A percentile compares a stretch with the other conserved stretches of the same genome.
phyloP scores from a whole-genome alignment of 164 flowering plant species.

The Echeveria elegans region DNA sequence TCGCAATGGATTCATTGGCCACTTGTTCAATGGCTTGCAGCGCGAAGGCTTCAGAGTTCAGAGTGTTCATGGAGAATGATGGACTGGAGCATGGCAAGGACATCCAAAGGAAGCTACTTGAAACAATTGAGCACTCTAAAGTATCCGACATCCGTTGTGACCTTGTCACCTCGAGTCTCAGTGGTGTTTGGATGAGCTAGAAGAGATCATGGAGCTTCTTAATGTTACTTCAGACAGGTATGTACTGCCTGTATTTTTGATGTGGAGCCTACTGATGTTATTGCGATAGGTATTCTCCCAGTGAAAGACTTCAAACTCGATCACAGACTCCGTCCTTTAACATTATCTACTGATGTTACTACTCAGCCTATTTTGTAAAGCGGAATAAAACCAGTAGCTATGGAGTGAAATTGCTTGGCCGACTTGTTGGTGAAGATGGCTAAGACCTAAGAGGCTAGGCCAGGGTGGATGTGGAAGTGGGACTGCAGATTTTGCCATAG shows the following conservation, averaged over 20 bases:
- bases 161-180: background rate
- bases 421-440: too few species aligned
- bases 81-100: too few species aligned
- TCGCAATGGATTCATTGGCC: background rate
- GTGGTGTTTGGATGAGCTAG: constrained; percentile 5
- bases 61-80: background rate
- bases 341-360: too few species aligned
- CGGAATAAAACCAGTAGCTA: too few species aligned
- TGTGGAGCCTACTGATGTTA: background rate
- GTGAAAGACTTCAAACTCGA: too few species aligned
- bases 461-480: too few species aligned
- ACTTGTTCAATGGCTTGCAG: background rate
- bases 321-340: too few species aligned
- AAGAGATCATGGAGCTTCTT: background rate
- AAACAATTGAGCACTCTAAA: background rate
- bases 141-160: background rate
- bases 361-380: too few species aligned
- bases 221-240: background rate
- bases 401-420: too few species aligned
- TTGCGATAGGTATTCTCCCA: too few species aligned
- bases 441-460: too few species aligned
- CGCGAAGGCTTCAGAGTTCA: background rate
- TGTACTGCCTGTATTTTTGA: background rate
- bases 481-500: too few species aligned
- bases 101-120: background rate